These are phyloP conservation scores for Lathyrus sativus DNA, from an alignment of 306 rosid genomes.

Conservation along the genomic window DNA sequence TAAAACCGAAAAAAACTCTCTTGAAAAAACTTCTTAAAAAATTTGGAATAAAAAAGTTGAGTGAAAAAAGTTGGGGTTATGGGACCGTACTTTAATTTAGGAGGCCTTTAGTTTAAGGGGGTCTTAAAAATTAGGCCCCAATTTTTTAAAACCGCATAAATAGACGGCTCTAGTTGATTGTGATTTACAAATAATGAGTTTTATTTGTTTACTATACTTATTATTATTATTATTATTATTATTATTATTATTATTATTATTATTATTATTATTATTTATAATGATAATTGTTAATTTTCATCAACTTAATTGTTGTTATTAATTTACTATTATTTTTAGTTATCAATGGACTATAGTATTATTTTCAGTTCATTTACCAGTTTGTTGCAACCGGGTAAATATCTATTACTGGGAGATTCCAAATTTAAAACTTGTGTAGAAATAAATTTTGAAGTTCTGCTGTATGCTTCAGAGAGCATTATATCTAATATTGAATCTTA, in stretches of 20 bases:
- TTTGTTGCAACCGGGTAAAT: slow-evolving; percentile 16
- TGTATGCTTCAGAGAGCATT: slow-evolving; percentile 1
- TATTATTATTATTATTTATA: background rate
- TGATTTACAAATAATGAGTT: slow-evolving; percentile 15
- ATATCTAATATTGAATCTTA: slow-evolving; percentile 15
- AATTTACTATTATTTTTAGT: background rate
- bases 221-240: background rate
- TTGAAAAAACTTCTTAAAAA: too few species aligned
- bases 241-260: background rate
- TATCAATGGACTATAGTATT: slow-evolving; percentile 17
- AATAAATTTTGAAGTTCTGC: slow-evolving; percentile 13
- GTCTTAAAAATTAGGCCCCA: too few species aligned
- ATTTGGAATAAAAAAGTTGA: too few species aligned
- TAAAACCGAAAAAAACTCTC: too few species aligned
- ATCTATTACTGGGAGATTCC: slow-evolving; percentile 1
- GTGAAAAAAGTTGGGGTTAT: too few species aligned
- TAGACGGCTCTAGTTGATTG: background rate
- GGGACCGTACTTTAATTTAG: too few species aligned
- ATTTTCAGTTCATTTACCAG: slow-evolving; percentile 7
- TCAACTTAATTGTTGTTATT: slow-evolving; percentile 1
- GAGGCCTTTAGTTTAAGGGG: too few species aligned
- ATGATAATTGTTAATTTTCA: too few species aligned
- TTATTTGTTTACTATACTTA: slow-evolving; percentile 15
- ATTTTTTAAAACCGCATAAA: too few species aligned
- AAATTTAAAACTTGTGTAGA: background rate